phyloP scores from a whole-genome alignment of 1,284 basidiomycete species.

The Puccinia brachypodii region DNA sequence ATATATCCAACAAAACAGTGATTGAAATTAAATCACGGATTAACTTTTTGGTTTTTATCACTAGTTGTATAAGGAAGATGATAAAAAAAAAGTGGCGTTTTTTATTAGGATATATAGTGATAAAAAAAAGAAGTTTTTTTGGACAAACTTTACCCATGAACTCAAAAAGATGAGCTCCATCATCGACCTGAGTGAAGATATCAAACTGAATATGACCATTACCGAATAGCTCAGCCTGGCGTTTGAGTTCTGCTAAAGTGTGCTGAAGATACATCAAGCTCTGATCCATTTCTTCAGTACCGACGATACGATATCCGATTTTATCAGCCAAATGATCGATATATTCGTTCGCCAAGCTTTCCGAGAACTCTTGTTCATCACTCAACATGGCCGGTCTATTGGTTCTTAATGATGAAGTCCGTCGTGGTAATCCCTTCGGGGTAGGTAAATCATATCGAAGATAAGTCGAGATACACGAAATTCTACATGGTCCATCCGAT shows the following conservation, averaged over 20 bases:
- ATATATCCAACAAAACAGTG: too few species aligned
- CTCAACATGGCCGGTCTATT: background rate
- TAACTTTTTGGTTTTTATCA: too few species aligned
- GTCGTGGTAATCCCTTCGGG: conserved; percentile 19
- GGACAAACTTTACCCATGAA: conserved; percentile 54
- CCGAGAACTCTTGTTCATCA: conserved; percentile 35
- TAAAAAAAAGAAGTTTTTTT: background rate
- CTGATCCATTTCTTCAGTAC: conserved; percentile 80
- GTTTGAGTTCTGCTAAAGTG: conserved; percentile 65
- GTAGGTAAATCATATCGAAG: conserved; percentile 28
- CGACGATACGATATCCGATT: conserved; percentile 88
- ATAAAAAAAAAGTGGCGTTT: background rate
- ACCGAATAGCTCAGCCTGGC: conserved; percentile 60
- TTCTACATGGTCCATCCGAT: background rate
- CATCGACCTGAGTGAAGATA: conserved; percentile 80
- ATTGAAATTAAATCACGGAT: conserved; percentile 66
- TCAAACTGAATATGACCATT: conserved; percentile 70
- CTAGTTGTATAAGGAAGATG: too few species aligned
- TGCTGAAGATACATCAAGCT: conserved; percentile 74
- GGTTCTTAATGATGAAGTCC: background rate
- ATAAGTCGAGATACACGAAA: conserved; percentile 34
- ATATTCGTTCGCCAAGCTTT: conserved; percentile 48
- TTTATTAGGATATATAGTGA: background rate
- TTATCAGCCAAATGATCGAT: conserved; percentile 62
- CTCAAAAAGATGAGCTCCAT: conserved; percentile 75